A percentile compares a stretch with the other conserved stretches of the same genome.
Evolutionary conservation across 202 grass and related monocot genomes (phyloP).

Genomic region (Panicum hallii): DNA sequence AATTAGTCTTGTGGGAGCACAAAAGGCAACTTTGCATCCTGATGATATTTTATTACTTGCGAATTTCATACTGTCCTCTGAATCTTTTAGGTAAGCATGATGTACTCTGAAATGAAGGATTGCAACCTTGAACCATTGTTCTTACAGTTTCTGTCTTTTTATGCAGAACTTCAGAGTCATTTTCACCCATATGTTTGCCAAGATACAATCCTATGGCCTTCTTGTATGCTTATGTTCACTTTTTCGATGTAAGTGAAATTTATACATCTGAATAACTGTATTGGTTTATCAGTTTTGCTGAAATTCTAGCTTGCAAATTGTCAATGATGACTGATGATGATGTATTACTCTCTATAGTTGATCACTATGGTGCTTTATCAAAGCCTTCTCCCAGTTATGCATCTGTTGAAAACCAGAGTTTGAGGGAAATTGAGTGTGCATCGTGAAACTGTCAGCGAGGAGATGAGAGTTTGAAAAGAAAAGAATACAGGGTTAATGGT

Average conservation of each 20-base stretch:
- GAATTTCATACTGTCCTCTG: slow-evolving; percentile 91
- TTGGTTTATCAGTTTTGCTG: slow-evolving; percentile 5
- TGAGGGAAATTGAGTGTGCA: not conserved
- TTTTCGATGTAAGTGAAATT: slow-evolving; percentile 92
- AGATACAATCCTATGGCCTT: slow-evolving; percentile 99
- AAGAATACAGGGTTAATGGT: not conserved
- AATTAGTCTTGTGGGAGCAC: slow-evolving; percentile 95
- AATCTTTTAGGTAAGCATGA: slow-evolving; percentile 90
- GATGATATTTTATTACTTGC: slow-evolving; percentile 97
- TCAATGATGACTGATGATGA: not conserved
- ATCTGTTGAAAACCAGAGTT: not conserved
- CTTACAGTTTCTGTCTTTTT: slow-evolving; percentile 51
- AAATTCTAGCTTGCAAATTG: slow-evolving; percentile 18
- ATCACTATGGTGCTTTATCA: not conserved
- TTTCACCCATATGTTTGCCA: slow-evolving; percentile 95
- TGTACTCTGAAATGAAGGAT: slow-evolving; percentile 32
- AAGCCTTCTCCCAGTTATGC: not conserved
- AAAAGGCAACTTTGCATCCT: slow-evolving; percentile 89
- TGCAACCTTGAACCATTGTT: slow-evolving; percentile 20
- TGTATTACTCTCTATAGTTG: not conserved
- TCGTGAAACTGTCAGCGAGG: not conserved
- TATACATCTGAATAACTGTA: slow-evolving; percentile 15
- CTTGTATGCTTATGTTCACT: slow-evolving; percentile 93
- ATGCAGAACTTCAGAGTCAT: slow-evolving; percentile 94
- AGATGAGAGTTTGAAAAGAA: not conserved